A percentile compares a stretch with the other conserved stretches of the same genome.
Evolutionary conservation across 805 yeast genomes (phyloP).

Genomic region (Ogataea populi-albae): DNA sequence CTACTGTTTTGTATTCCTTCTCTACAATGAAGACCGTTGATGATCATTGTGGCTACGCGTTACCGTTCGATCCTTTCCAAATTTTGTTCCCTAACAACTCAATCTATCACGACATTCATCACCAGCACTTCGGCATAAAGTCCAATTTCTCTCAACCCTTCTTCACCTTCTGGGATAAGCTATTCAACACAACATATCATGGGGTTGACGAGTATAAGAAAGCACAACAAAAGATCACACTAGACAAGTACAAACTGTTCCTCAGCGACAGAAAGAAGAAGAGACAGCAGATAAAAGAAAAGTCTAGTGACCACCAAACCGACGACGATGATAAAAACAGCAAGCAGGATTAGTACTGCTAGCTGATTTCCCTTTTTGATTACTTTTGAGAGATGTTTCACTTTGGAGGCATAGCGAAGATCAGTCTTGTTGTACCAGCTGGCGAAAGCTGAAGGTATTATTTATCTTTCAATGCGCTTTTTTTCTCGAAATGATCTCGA

Average conservation of each 20-base stretch:
- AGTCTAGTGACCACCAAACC: neutral
- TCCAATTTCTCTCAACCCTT: slow-evolving; percentile 94
- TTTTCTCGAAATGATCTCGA: too few species aligned
- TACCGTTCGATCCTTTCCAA: slow-evolving; percentile 92
- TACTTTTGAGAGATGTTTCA: neutral
- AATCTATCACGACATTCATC: slow-evolving; percentile 95
- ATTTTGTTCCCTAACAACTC: slow-evolving; percentile 90
- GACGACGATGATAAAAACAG: neutral
- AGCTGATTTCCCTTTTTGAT: too few species aligned
- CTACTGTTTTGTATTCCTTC: slow-evolving; percentile 70
- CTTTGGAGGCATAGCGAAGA: too few species aligned
- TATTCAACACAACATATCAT: slow-evolving; percentile 69
- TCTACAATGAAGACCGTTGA: slow-evolving; percentile 96
- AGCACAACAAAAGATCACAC: slow-evolving; percentile 63
- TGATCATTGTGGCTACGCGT: slow-evolving; percentile 96
- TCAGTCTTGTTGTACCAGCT: too few species aligned
- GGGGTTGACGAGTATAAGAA: slow-evolving; percentile 62
- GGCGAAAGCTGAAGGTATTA: too few species aligned
- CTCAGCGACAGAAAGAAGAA: slow-evolving; percentile 36
- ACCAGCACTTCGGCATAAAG: slow-evolving; percentile 93
- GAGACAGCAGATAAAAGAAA: slow-evolving; percentile 8
- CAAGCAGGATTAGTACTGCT: neutral
- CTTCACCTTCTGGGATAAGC: slow-evolving; percentile 87
- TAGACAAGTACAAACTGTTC: slow-evolving; percentile 62
- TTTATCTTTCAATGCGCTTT: too few species aligned